Base-by-base conservation (phyloP, 1,284 basidiomycete genomes). In the Flammula alnicola region DNA sequence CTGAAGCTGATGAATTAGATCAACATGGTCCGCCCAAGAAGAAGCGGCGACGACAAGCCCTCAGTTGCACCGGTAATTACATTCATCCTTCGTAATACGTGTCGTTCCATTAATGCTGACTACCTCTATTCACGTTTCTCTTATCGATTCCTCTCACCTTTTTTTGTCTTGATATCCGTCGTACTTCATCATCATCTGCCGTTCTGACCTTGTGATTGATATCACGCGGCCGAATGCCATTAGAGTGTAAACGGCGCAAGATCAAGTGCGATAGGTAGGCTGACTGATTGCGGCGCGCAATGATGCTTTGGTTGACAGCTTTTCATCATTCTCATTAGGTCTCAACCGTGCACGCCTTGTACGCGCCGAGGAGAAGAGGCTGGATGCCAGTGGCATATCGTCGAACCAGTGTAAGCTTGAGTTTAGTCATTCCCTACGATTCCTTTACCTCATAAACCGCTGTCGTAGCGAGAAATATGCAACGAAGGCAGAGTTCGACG, bases 21-120 rank as follows among this genome's bases (percentile, higher is more conserved):
- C 68, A 72, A 16, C 75, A 73, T 45, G 76, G 74, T 17, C 84
- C 80, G 9, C 83, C 81, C 23, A 88, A 88, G 73, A 88, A 88
- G 78, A 88, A 86, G 66, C 74, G 87, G 43, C 74, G 86, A 46
- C 71, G 87, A 46, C 87, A 89, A 62, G 85, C 86, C 30, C 67
- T 89, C 58, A 89, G 86, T 60, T 89, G 87, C 67, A 89, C 87
- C 49, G 87, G 87, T 88, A 64, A 72, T 79, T 71, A 47, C 39
- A 40, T 47, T 48, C 31, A 48, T 45, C 33, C 39, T 52, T 46
- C 46, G 32, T 47, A 47, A 53, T 51, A 51, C 47, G 49, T 56
- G 43, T 54, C 37, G 31, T 27, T 37, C 29, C 44, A 48, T 53
- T 51, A 49, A n/a, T n/a, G n/a, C n/a, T n/a, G n/a, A n/a, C n/a